These are phyloP conservation scores for Pelargonium fulgidum DNA, from an alignment of 441 rosid genomes.

Conservation along the genomic window DNA sequence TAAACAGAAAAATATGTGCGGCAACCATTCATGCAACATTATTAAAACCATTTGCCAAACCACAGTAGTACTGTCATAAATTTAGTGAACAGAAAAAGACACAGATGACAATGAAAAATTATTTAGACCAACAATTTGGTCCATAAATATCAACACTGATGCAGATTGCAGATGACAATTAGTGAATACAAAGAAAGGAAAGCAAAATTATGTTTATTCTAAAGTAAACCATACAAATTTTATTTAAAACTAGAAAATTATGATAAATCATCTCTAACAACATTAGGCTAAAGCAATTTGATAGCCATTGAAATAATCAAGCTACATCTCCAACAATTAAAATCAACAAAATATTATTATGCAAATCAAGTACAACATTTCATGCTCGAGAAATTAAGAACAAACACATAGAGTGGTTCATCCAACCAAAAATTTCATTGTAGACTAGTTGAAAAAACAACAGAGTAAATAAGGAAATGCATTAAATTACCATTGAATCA, in stretches of 20 bases:
- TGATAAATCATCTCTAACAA: neutral
- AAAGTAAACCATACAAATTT: neutral
- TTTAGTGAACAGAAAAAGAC: neutral
- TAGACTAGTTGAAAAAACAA: neutral
- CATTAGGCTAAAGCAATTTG: neutral
- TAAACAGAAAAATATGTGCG: neutral
- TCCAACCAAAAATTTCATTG: neutral
- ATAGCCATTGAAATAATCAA: slow-evolving; percentile 3
- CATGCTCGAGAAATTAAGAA: neutral
- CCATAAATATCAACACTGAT: neutral
- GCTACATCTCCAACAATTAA: neutral
- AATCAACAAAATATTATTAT: neutral
- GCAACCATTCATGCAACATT: neutral
- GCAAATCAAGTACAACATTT: neutral
- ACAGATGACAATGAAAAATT: too few species aligned
- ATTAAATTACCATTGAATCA: slow-evolving; percentile 55
- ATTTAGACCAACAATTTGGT: too few species aligned
- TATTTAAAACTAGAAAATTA: neutral
- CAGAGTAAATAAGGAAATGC: neutral
- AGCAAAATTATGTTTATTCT: neutral
- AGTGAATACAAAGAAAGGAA: neutral
- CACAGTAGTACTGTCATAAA: neutral
- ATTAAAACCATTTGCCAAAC: neutral
- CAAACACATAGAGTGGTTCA: neutral
- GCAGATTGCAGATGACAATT: neutral